These are phyloP conservation scores for Cyclotella atomus DNA, from an alignment of 108 stramenopile genomes.

Conservation along the genomic window DNA sequence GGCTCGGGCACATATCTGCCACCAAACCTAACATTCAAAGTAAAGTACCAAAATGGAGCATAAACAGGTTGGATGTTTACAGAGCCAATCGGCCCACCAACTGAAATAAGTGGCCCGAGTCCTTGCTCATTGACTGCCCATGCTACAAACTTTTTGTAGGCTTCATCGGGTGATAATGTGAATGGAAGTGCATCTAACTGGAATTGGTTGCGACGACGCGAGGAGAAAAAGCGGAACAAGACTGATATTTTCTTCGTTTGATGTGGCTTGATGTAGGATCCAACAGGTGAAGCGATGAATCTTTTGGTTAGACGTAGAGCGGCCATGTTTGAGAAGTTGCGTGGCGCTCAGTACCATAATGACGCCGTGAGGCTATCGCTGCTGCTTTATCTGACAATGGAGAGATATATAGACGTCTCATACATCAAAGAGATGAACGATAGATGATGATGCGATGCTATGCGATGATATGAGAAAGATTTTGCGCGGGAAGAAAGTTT, in stretches of 20 bases:
- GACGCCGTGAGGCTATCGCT: too few species aligned
- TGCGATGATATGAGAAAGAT: too few species aligned
- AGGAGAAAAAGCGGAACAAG: slow-evolving; percentile 18
- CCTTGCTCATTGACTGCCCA: slow-evolving; percentile 86
- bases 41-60: slow-evolving; percentile 82
- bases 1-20: slow-evolving; percentile 45
- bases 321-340: too few species aligned
- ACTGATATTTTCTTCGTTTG: neutral
- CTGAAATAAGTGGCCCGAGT: slow-evolving; percentile 56
- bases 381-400: too few species aligned
- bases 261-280: neutral
- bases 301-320: too few species aligned
- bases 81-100: slow-evolving; percentile 48
- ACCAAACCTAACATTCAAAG: slow-evolving; percentile 74
- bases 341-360: too few species aligned
- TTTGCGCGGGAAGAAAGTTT: too few species aligned
- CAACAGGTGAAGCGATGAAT: too few species aligned
- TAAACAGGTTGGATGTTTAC: slow-evolving; percentile 64
- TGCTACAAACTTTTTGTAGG: slow-evolving; percentile 64
- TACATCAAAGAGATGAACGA: too few species aligned
- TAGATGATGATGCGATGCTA: too few species aligned
- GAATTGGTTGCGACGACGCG: slow-evolving; percentile 39
- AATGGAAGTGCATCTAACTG: slow-evolving; percentile 75
- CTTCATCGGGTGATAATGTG: slow-evolving; percentile 70
- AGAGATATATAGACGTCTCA: too few species aligned